Percentiles rank a stretch among this genome's conserved stretches.
Conservation (phyloP, 345 rosid species). For the Aquilaria yunnanensis region DNA sequence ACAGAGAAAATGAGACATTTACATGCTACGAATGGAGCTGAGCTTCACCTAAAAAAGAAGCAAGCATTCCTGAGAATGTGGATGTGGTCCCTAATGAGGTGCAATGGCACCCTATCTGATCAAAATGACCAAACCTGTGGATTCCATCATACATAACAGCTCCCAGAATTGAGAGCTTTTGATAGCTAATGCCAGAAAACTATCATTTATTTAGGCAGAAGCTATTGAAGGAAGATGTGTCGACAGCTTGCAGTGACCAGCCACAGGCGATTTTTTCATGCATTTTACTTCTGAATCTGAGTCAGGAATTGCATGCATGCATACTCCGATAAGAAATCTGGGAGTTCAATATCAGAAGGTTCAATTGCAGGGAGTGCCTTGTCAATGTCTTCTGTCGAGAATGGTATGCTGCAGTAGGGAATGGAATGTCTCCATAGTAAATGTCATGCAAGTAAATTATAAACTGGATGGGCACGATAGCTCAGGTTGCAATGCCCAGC, state of each 20-base stretch:
- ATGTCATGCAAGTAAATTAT: no score
- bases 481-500: no score
- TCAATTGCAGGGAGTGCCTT: slow-evolving; percentile 80
- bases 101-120: not conserved
- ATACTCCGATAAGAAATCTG: slow-evolving; percentile 49
- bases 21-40: slow-evolving; percentile 8
- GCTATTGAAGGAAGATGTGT: no score
- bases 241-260: not conserved
- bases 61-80: slow-evolving; percentile 15
- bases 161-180: not conserved
- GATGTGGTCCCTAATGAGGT: not conserved
- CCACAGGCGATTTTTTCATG: not conserved
- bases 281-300: slow-evolving; percentile 18
- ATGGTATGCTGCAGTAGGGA: slow-evolving; percentile 70
- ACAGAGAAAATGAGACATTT: not conserved
- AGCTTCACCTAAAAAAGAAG: slow-evolving; percentile 16
- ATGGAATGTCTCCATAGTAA: not conserved
- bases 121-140: not conserved
- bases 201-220: no score
- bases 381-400: slow-evolving; percentile 92
- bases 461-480: no score
- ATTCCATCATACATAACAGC: slow-evolving; percentile 7
- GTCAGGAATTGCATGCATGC: slow-evolving; percentile 61
- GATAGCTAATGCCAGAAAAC: not conserved
- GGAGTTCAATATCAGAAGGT: slow-evolving; percentile 59